Conservation (phyloP, 768 basidiomycete genomes). For the Amanita brunnescens region DNA sequence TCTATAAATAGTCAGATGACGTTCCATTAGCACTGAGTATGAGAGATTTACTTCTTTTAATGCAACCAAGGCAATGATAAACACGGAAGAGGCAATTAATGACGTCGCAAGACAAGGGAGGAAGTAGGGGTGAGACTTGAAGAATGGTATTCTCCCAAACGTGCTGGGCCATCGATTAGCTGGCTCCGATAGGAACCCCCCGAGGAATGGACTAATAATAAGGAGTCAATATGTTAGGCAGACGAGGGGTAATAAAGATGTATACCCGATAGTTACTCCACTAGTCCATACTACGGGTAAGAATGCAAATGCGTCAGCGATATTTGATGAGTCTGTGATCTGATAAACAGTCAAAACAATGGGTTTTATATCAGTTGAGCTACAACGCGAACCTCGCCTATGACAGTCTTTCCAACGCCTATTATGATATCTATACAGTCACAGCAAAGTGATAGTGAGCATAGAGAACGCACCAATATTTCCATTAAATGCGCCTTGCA, state of each 20-base stretch:
- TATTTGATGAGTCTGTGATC: conserved; percentile 33
- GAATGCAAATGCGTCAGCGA: conserved; percentile 29
- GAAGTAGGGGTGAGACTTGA: conserved; percentile 26
- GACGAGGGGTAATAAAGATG: background rate
- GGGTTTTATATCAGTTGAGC: background rate
- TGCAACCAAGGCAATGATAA: conserved; percentile 13
- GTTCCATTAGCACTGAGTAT: background rate
- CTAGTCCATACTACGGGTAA: conserved; percentile 27
- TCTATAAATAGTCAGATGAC: background rate
- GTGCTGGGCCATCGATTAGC: conserved; percentile 18
- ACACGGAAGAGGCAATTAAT: conserved; percentile 13
- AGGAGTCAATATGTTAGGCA: background rate
- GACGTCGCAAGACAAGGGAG: conserved; percentile 25
- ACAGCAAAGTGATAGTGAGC: conserved; percentile 28
- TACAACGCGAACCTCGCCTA: background rate
- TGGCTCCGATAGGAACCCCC: conserved; percentile 25
- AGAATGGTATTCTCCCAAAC: conserved; percentile 18
- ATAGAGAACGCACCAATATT: conserved; percentile 6
- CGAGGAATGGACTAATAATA: conserved; percentile 21
- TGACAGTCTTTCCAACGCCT: background rate
- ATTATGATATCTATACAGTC: background rate
- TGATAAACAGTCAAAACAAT: conserved; percentile 26
- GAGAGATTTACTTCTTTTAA: conserved; percentile 20
- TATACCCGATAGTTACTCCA: conserved; percentile 25
- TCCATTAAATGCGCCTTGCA: conserved; percentile 7